Evolutionary conservation across 2,329 filamentous ascomycete species (phyloP).

Genomic region (Penicillium sp.): DNA sequence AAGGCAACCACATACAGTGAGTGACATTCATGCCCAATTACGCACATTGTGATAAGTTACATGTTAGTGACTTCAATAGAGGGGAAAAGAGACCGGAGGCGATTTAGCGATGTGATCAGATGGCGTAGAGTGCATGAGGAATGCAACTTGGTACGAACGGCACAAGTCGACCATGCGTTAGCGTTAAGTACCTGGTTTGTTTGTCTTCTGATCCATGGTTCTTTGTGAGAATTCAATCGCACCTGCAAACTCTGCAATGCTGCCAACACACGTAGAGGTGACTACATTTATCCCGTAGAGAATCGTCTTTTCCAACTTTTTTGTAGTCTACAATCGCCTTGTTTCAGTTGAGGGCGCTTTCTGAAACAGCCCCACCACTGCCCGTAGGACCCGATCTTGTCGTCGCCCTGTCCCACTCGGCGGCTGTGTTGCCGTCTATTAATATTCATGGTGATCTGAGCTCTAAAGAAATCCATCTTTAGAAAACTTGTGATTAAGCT

Average conservation of each 20-base stretch:
- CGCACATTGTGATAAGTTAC: no score
- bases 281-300: background rate
- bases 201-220: background rate
- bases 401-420: constrained; percentile 13
- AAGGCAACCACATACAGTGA: constrained; percentile 22
- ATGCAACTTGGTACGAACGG: background rate
- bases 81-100: background rate
- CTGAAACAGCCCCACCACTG: constrained; percentile 28
- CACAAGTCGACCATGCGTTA: background rate
- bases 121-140: background rate
- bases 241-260: background rate
- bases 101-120: background rate
- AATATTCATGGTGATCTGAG: constrained; percentile 16
- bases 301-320: background rate
- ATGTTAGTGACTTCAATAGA: background rate
- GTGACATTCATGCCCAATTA: background rate
- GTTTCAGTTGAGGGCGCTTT: constrained; percentile 25
- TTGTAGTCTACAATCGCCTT: constrained; percentile 4
- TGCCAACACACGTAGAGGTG: background rate
- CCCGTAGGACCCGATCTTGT: constrained; percentile 19
- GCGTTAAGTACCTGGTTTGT: background rate
- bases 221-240: background rate
- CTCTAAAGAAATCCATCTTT: background rate
- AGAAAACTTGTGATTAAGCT: background rate
- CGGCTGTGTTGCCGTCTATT: constrained; percentile 25